A percentile compares a stretch with the other conserved stretches of the same genome.
These are phyloP conservation scores for Parathielavia hyrcaniae DNA, from an alignment of 495 filamentous ascomycete genomes.

Conservation along the genomic window DNA sequence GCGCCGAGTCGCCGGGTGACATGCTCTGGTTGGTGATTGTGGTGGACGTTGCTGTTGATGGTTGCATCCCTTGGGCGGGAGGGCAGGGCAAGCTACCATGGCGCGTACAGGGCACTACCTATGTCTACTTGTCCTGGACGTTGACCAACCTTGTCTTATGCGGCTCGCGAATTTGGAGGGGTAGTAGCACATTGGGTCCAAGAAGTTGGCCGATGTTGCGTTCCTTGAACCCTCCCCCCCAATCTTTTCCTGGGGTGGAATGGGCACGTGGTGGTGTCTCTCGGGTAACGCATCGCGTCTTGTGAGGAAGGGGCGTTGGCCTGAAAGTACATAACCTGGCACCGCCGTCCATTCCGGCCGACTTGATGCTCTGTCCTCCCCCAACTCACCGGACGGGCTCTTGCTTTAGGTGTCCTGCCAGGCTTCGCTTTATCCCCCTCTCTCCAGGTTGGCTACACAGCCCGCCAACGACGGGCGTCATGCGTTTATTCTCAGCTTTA, in stretches of 20 bases:
- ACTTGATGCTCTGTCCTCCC: not conserved
- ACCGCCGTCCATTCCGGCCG: not conserved
- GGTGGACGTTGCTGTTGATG: not conserved
- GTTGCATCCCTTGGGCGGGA: constrained; percentile 6
- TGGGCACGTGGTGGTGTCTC: constrained; percentile 10
- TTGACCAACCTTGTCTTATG: not conserved
- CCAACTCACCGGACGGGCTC: not conserved
- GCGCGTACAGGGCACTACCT: no score
- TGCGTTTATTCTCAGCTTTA: constrained; percentile 38
- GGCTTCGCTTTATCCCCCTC: not conserved
- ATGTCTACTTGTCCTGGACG: no score
- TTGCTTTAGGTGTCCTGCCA: not conserved
- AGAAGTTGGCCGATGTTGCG: not conserved
- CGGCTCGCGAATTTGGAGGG: not conserved
- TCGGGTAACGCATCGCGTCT: not conserved
- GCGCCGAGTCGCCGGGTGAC: not conserved
- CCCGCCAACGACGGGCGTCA: constrained; percentile 12
- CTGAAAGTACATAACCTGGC: constrained; percentile 5
- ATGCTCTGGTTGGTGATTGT: not conserved
- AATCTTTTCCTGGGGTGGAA: not conserved
- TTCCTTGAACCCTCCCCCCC: not conserved
- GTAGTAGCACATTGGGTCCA: not conserved
- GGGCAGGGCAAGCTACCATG: no score
- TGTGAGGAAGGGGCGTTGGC: not conserved
- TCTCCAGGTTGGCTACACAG: not conserved